Evolutionary conservation across 1,284 basidiomycete species (phyloP), one percentile per base, ranked within the genome.

Genomic region (Wolfiporia cocos): DNA sequence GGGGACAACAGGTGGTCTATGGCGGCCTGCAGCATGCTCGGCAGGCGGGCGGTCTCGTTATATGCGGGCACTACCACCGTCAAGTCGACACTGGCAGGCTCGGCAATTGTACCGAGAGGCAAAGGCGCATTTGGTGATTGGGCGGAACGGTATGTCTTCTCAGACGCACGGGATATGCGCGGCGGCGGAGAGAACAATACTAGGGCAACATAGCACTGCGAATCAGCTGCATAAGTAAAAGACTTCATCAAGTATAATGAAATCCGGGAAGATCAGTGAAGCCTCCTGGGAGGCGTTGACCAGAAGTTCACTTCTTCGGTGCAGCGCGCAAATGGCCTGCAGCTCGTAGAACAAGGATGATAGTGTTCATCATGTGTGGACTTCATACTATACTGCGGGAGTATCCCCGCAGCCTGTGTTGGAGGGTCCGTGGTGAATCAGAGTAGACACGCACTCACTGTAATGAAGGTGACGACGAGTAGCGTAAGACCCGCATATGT

Each of bases 291-390:
- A 36, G 44, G 43, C 65, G 69, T 67, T 59, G 69, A 73, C 76
- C 78, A 68, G 57, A 51, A 39, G 47, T 50, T 68, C 46, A 87
- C 86, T 78, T 85, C 85, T 51, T 73, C 63, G 70, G 66, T 66
- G 60, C 67, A 69, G 75, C 84, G 82, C 74, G 51, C 39, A 24
- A 12, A 63, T 47, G 59, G 70, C 85, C 80, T 78, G 65, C 56
- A 59, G 68, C 79, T 89, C 85, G 69, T 83, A 87, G 85, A 88
- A 89, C 85, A 89, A 89, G 86, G 85, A 89, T 89, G 86, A 86
- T 75, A 69, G 71, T 61, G 61, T 54, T 86, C 85, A 86, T 87
- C 85, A 65, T 62, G 22, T 41, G 39, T 37, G 18, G 22, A 2
- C 18, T 9, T 12, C 20, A 18, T 20, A 22, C 22, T 17, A 29